Evolutionary conservation across 129 eudicot genomes (phyloP), one percentile per base, ranked within the genome.

Genomic region (Mikania micrantha): DNA sequence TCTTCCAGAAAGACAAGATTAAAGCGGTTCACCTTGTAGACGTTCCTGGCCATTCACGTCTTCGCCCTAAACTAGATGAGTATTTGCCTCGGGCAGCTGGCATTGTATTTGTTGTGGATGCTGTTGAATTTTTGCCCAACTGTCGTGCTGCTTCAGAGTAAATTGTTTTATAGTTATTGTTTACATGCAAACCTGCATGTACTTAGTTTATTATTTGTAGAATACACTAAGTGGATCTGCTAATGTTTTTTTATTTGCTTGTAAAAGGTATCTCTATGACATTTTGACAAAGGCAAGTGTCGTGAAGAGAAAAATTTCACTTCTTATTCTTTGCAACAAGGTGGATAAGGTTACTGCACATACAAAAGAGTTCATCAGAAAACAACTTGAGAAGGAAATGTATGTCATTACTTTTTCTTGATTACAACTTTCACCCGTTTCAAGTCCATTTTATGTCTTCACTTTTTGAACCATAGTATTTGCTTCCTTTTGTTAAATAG

Each of bases 341-440:
- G 90, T 90, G 63, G 98, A 92, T 74, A 88, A 92, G 78, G 91
- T 86, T 29, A 86, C 95, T 5, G 98, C 98, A 60, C 98, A 92
- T 77, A 84, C 98, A 28, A 84, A 84, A 80, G 98, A 92, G 38
- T 92, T 92, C 67, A 84, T 92, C 79, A 78, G 91, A 54, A 92
- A 84, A 79, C 98, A 92, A 79, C 89, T 92, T 50, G 96, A 92
- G 73, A 92, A 88, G 74, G 98, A 92, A 79, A 80, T 92, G 98
- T 92, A 81, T 15, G 87, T 12, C 24, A 11, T 57, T 21, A 8
- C 11, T 66, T 41, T 57, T 38, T 13, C 13, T 22, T 13, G n/a
- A 19, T 25, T 54, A 54, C 15, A 10, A 24, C 1, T 24, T 40
- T 42, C 20, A 60, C 19, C 34, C 12, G 4, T 47, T 25, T 74